Percentiles rank a stretch among this genome's conserved stretches.
Conservation (phyloP, 345 rosid genomes). For the Melaleuca quinquenervia region DNA sequence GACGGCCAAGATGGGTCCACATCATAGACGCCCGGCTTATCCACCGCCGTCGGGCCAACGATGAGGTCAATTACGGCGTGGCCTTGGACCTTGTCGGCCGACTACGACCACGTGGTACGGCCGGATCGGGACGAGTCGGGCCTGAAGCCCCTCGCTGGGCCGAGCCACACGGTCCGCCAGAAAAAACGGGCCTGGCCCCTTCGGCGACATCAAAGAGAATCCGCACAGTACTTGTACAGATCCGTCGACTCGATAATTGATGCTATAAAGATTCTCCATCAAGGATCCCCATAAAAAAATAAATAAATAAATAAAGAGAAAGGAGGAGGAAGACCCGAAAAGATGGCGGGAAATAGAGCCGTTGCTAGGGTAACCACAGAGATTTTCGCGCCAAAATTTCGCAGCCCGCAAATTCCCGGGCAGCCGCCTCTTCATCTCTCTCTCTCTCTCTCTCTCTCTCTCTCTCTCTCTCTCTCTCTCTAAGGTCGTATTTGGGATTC, state of each 20-base stretch:
- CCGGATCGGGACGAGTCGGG: not conserved
- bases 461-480: not conserved
- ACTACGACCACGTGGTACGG: not conserved
- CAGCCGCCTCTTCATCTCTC: constrained; percentile 13
- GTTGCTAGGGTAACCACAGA: constrained; percentile 11
- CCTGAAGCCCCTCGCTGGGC: not conserved
- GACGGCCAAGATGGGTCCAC: not conserved
- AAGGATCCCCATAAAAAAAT: too few species aligned
- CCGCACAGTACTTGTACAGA: not conserved
- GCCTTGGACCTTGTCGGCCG: not conserved
- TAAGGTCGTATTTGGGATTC: not conserved
- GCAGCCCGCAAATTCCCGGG: constrained; percentile 30
- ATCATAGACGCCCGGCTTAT: not conserved
- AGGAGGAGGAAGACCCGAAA: too few species aligned
- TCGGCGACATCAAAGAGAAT: not conserved
- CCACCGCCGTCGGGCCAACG: not conserved
- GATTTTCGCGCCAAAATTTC: constrained; percentile 21
- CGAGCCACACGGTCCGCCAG: not conserved
- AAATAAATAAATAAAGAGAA: too few species aligned
- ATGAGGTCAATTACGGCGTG: not conserved
- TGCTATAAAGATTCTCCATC: not conserved
- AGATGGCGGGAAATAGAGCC: constrained; percentile 36
- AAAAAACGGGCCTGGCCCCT: not conserved
- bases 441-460: not conserved
- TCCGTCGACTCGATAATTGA: not conserved